Evolutionary conservation across 192 early-diverging fungal species (phyloP).

Genomic region (Coemansia aciculifera): DNA sequence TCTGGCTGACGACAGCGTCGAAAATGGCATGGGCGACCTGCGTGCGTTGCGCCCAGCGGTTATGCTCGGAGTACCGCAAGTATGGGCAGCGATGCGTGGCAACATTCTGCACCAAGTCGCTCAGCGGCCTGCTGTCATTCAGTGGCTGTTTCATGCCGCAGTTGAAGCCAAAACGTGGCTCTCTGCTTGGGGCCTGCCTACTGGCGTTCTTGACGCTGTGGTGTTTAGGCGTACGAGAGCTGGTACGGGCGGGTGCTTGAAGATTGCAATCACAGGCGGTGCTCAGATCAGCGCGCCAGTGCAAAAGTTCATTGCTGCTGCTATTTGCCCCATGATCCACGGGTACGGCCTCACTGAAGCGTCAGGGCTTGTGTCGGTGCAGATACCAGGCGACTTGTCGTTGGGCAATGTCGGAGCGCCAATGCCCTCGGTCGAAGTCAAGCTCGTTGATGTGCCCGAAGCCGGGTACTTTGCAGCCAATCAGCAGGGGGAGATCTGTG

Average conservation of each 20-base stretch:
- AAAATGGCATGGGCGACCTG: constrained; percentile 76
- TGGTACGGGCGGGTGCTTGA: constrained; percentile 84
- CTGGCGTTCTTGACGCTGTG: constrained; percentile 69
- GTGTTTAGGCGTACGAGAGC: constrained; percentile 87
- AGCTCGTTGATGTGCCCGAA: constrained; percentile 76
- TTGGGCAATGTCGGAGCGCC: constrained; percentile 76
- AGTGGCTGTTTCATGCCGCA: constrained; percentile 73
- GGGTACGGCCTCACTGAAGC: constrained; percentile 89
- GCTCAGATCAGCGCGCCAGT: constrained; percentile 86
- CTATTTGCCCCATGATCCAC: constrained; percentile 77
- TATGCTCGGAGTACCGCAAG: constrained; percentile 82
- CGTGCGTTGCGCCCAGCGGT: constrained; percentile 70
- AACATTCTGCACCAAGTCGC: constrained; percentile 70
- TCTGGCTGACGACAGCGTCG: constrained; percentile 69
- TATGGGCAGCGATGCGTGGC: constrained; percentile 88
- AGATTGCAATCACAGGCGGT: constrained; percentile 84
- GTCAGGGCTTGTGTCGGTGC: constrained; percentile 69
- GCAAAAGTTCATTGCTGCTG: constrained; percentile 79
- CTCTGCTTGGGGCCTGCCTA: constrained; percentile 63
- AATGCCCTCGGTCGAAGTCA: constrained; percentile 74
- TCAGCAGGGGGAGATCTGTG: constrained; percentile 80
- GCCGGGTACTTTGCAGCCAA: constrained; percentile 69
- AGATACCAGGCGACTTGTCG: constrained; percentile 60
- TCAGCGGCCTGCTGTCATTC: constrained; percentile 53
- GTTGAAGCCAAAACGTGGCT: constrained; percentile 67